A percentile compares a stretch with the other conserved stretches of the same genome.
These are phyloP conservation scores for Moniliella sp. DNA, from an alignment of 1,284 basidiomycete species.

Conservation along the genomic window DNA sequence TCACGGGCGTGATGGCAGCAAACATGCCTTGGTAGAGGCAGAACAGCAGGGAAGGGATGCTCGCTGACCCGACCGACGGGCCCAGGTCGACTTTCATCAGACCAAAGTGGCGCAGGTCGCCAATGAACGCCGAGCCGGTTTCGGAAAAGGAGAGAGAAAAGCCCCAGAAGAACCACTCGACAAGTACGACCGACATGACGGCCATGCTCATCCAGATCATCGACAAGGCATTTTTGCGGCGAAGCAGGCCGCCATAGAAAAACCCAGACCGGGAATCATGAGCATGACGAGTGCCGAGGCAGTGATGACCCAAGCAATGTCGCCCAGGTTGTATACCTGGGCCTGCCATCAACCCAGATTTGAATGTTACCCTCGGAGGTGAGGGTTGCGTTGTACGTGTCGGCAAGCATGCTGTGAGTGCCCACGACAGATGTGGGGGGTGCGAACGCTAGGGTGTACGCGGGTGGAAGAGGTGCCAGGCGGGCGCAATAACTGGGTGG, in stretches of 20 bases:
- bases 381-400: too few species aligned
- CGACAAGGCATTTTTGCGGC: constrained; percentile 72
- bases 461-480: too few species aligned
- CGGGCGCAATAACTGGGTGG: too few species aligned
- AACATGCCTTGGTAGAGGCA: constrained; percentile 76
- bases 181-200: constrained; percentile 51
- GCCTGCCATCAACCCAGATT: not conserved
- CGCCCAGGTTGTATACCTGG: constrained; percentile 40
- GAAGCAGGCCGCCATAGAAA: constrained; percentile 64
- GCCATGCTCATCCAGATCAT: constrained; percentile 73
- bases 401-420: too few species aligned
- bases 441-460: too few species aligned
- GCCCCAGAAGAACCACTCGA: constrained; percentile 40
- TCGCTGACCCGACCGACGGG: constrained; percentile 47
- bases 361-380: not conserved
- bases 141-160: constrained; percentile 37
- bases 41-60: constrained; percentile 73
- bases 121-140: constrained; percentile 36
- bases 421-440: too few species aligned
- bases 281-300: constrained; percentile 49
- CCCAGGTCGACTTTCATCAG: constrained; percentile 55
- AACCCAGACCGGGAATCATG: constrained; percentile 56
- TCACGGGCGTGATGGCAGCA: constrained; percentile 44
- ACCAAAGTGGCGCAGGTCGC: constrained; percentile 50
- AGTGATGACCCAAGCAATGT: constrained; percentile 39